Base-by-base conservation (phyloP, 2,329 filamentous ascomycete species). In the Cercospora sojina region DNA sequence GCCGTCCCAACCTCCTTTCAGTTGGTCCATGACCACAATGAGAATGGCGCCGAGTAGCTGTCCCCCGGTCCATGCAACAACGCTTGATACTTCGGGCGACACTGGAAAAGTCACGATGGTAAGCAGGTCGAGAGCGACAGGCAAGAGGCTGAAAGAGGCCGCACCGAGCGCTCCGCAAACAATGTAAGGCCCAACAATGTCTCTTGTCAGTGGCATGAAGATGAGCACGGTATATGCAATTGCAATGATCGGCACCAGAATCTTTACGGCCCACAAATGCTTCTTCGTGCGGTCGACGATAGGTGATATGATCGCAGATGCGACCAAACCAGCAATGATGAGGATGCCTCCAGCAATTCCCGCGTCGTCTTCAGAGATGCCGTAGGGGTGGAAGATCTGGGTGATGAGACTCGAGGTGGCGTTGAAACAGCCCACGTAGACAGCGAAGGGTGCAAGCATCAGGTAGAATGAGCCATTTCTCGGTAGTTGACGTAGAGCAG, bases 351-450 rank as follows among this genome's bases (percentile, higher is more conserved):
- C 95, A 10, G 90, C 92, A 74, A 98, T 93, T 35, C 95, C 95
- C 23, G 94, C 91, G 64, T 97, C 85, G 70, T 90, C 90, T 77
- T 96, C 90, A 66, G 82, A 86, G 84, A 92, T 96, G 74, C 88
- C 91, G 80, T 97, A 94, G 0, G 95, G 95, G 43, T 87, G 83
- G 70, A 98, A 86, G 76, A 98, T 91, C 77, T 97, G 94, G 81
- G 94, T 96, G 9, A 98, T 84, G 1, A 98, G 86, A 1, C 91
- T 91, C 59, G 93, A 96, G 71, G 93, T 83, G 71, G 90, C 90
- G 84, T 98, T 98, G 88, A 99, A 99, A 81, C 95, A 90, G 73
- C 91, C 93, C 68, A 97, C 91, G 78, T 93, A 97, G 73, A 93
- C 80, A 70, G 86, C 81, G 80, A 94, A 98, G n/a, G 93, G 90